Evolutionary conservation across 2,329 filamentous ascomycete genomes (phyloP), one percentile per base, ranked within the genome.

Genomic region (Chaetomium sp.): DNA sequence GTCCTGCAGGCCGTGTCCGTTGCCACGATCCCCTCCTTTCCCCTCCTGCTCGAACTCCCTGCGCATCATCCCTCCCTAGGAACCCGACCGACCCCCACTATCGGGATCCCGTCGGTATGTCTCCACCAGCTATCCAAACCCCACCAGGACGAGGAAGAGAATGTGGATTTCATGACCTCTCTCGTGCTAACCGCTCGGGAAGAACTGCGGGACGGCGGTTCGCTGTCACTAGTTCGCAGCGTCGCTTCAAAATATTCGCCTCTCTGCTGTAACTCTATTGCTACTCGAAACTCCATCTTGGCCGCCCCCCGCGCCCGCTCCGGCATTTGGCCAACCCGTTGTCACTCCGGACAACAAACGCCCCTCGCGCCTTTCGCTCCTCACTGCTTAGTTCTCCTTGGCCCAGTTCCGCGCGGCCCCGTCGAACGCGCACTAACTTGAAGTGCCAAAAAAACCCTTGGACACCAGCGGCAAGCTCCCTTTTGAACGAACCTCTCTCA

Each of bases 71-170:
- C 38, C 38, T 41, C 35, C 38, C 45, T 42, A 38, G 34, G 43
- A 55, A 58, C 53, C 49, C 57, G 14, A 42, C 11, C 40, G 8
- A 12, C 12, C 52, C 42, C 38, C 51, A 52, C 19, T 58, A 40
- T 58, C 54, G 57, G 52, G 19, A 27, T 27, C 19, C 19, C 19
- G 19, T 27, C 19, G 19, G 19, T 27, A 51, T 36, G 49, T 49
- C 57, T 58, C 57, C 61, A 61, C 57, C 53, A n/a, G 47, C 52
- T 43, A 37, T 48, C 41, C 37, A 52, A 59, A 59, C 41, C 54
- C 58, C 50, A 53, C 19, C 52, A 6, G 12, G 34, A 27, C 12
- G 19, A 27, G 19, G 19, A 27, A 27, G 19, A 27, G 19, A 27
- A 27, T 42, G 46, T 53, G 48, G 51, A 44, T 47, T 32, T 5